A percentile compares a stretch with the other conserved stretches of the same genome.
Evolutionary conservation across 176 grass and related monocot genomes (phyloP).

Genomic region (Pontederia crassipes): DNA sequence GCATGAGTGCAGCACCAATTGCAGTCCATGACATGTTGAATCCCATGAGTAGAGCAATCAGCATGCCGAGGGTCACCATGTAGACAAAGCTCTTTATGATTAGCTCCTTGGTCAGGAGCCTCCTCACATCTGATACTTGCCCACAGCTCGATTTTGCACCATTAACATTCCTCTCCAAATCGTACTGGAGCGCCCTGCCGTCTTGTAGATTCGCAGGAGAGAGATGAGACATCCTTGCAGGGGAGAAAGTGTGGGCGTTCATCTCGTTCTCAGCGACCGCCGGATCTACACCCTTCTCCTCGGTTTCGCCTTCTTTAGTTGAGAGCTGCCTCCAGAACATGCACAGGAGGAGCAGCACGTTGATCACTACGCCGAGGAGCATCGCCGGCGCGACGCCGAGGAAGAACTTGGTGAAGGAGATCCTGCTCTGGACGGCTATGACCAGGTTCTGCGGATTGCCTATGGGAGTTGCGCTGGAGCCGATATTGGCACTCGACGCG

Average conservation of each 20-base stretch:
- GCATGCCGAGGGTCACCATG: conserved; percentile 57
- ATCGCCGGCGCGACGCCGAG: conserved; percentile 62
- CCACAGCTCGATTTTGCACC: not conserved
- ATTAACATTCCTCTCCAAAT: conserved; percentile 1
- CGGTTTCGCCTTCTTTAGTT: conserved; percentile 9
- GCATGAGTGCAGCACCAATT: conserved; percentile 72
- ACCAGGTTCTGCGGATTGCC: conserved; percentile 98
- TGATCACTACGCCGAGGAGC: conserved; percentile 40
- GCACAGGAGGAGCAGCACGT: conserved; percentile 46
- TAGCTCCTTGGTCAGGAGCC: conserved; percentile 16
- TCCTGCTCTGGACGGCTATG: conserved; percentile 79
- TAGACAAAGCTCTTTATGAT: conserved; percentile 57
- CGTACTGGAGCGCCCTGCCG: conserved; percentile 22
- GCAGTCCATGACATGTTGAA: conserved; percentile 98
- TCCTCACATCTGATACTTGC: conserved; percentile 26
- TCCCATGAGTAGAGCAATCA: conserved; percentile 41
- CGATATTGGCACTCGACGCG: conserved; percentile 78
- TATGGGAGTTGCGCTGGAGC: conserved; percentile 63
- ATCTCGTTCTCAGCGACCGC: conserved; percentile 43
- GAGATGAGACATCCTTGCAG: conserved; percentile 58
- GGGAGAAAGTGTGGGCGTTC: conserved; percentile 65
- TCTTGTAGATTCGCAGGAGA: conserved; percentile 25
- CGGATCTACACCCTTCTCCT: conserved; percentile 22
- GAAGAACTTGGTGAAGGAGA: conserved; percentile 53
- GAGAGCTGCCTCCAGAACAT: conserved; percentile 65